Percentiles rank a stretch among this genome's conserved stretches.
These are phyloP conservation scores for Populus ilicifolia DNA, from an alignment of 345 rosid genomes.

Conservation along the genomic window DNA sequence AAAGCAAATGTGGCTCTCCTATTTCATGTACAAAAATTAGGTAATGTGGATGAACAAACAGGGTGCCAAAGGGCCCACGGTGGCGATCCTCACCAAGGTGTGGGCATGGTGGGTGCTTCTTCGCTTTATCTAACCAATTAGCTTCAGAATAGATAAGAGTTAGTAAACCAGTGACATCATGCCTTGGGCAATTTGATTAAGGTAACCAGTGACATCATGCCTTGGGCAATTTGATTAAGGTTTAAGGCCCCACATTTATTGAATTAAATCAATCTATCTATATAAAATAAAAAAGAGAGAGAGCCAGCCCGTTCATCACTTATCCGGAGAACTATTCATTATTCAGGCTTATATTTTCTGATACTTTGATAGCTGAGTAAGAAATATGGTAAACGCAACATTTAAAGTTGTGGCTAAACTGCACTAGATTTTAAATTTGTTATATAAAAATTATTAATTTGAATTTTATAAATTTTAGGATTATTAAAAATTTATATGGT, in stretches of 20 bases:
- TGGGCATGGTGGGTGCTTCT: neutral
- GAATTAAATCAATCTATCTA: no score
- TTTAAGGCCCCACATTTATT: neutral
- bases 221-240: slow-evolving; percentile 21
- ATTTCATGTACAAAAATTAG: neutral
- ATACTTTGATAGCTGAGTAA: neutral
- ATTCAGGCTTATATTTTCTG: neutral
- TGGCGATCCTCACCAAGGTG: neutral
- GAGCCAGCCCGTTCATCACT: neutral
- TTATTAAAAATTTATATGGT: accelerated
- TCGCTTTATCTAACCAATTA: neutral
- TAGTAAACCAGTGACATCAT: slow-evolving; percentile 31
- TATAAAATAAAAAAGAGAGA: no score
- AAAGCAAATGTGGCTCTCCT: neutral
- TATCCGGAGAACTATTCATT: neutral
- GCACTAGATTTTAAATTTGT: no score
- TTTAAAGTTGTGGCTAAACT: no score
- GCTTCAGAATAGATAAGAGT: slow-evolving; percentile 3
- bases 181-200: slow-evolving; percentile 26
- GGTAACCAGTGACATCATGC: slow-evolving; percentile 31
- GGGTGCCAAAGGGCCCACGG: neutral
- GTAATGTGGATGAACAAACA: neutral
- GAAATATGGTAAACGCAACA: neutral
- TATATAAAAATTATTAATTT: no score
- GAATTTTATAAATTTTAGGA: accelerated